Base-by-base conservation (phyloP, 768 basidiomycete genomes). In the Imleria badia region DNA sequence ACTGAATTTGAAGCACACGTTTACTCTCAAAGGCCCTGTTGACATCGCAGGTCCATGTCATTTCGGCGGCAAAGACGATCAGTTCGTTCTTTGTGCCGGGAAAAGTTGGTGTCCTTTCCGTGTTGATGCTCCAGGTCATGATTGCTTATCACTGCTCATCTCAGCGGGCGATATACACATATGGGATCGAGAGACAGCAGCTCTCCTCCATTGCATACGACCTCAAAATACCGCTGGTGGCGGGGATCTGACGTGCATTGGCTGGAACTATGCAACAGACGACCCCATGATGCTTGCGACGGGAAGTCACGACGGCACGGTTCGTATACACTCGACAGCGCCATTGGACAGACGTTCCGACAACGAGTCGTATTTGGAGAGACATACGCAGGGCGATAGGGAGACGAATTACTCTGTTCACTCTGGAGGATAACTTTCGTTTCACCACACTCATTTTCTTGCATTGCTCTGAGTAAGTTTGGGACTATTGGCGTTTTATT, bases 31-130 rank as follows among this genome's bases (percentile, higher is more conserved):
- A 64, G 72, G 73, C 13, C 58, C 75, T 13, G 82, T 89, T 19
- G 86, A 91, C 61, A 89, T 91, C 61, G 85, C 89, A 2, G 91
- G 91, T 0, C 83, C 86, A 9, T 89, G 87, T 64, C 89, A 91
- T 71, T 91, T 92, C 51, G 90, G 89, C 35, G 91, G 90, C 17
- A 82, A 81, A 63, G 83, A 87, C 58, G 86, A 90, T 61, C 87
- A 92, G 62, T 74, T 91, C 41, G 84, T 93, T 12, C 74, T 92
- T 6, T 88, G 89, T 62, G 85, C 86, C 38, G 84, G 85, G 7
- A 91, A 92, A 81, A 78, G 89, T 83, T 45, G 36, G 70, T 62
- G 17, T 22, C 15, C 11, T 29, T 43, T 31, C 31, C 12, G 17
- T 17, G 29, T 22, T 38, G 20, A 11, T 48, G 12, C 12, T 22